These are phyloP conservation scores for Sclerotiophoma versabilis DNA, from an alignment of 2,329 filamentous ascomycete genomes.

Conservation along the genomic window DNA sequence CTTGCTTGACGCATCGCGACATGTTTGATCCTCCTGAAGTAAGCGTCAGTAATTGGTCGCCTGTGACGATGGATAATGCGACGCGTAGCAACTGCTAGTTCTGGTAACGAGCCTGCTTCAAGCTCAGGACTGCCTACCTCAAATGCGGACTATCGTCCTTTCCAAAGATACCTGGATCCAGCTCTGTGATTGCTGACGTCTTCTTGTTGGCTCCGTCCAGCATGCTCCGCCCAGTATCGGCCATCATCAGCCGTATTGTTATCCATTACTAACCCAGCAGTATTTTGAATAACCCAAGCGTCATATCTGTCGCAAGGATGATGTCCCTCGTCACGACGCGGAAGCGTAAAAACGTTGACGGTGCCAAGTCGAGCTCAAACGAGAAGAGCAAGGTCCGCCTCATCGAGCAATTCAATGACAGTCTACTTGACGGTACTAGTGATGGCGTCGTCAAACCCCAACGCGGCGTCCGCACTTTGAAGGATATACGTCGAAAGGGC, in stretches of 20 bases:
- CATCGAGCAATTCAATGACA: constrained; percentile 33
- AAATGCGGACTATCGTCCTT: not conserved
- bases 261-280: constrained; percentile 9
- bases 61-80: not conserved
- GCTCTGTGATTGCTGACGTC: not conserved
- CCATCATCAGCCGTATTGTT: constrained; percentile 11
- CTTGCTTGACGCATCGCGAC: not conserved
- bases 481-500: constrained; percentile 40
- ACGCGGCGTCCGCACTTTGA: constrained; percentile 35
- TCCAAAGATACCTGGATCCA: not conserved
- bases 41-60: not conserved
- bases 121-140: not conserved
- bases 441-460: constrained; percentile 17
- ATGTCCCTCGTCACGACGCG: constrained; percentile 39
- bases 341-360: constrained; percentile 43
- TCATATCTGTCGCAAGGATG: constrained; percentile 27
- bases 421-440: constrained; percentile 8
- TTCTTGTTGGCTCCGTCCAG: not conserved
- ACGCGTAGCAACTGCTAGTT: not conserved
- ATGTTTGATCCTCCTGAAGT: not conserved
- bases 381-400: constrained; percentile 45
- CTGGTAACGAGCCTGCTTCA: not conserved
- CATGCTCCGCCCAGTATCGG: constrained; percentile 9
- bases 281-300: not conserved
- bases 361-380: constrained; percentile 23